Base-by-base conservation (phyloP, 163 green algal genomes). In the Chlamydomonas reinhardtii region DNA sequence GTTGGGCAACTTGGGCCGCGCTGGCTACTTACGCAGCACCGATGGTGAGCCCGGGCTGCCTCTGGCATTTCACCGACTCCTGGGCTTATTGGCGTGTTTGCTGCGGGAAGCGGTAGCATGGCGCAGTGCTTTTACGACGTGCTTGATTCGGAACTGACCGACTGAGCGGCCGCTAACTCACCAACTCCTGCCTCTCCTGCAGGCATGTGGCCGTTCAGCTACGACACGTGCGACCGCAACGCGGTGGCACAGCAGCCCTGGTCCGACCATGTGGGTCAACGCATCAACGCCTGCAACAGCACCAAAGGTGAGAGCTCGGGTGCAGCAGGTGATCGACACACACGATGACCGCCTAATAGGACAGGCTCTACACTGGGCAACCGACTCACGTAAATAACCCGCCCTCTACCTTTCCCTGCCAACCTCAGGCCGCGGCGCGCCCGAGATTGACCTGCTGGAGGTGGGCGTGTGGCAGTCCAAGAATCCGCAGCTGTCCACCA, bases 381-480 rank as follows among this genome's bases (percentile, higher is more conserved):
- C n/a, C n/a, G n/a, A n/a, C n/a, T n/a, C n/a, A n/a, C n/a, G n/a
- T n/a, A n/a, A n/a, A n/a, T 56, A 17, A 22, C 11, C 48, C 48
- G 48, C 48, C 43, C 43, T 54, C n/a, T n/a, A n/a, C 43, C 65
- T n/a, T 19, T 11, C 66, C 16, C 66, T 12, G 17, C 27, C 62
- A 8, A 6, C 24, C 27, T 15, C 68, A 85, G 78, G 78, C n/a
- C 78, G 78, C 68, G 78, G 78, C n/a, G 48, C 78, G 2, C 14
- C 52, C 25, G 78, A 85, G 78, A 85, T 85, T 34, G 78, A 85
- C 54, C 52, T 85, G 52, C 25, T 85, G 25, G 78, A 85, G 69
- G 66, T 85, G 52, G 78, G 78, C 66, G 78, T 85, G 78, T 85
- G 78, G 78, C 48, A 85, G 52, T 29, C 52, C 3, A 61, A 43